Percentiles rank a stretch among this genome's conserved stretches.
Conservation (phyloP, 163 green algal genomes). For the Scenedesmus sp. region DNA sequence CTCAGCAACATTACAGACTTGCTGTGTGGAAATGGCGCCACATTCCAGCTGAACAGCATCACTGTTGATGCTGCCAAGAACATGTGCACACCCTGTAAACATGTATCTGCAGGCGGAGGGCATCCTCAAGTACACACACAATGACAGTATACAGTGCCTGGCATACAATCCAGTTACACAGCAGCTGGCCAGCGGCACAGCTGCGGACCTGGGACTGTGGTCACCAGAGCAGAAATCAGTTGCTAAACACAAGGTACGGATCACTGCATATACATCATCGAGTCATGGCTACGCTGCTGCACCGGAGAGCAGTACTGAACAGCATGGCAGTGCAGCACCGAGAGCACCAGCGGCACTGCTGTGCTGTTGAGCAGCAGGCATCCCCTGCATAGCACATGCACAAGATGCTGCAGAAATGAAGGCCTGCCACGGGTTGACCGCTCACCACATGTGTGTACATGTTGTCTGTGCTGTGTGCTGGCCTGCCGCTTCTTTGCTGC, state of each 20-base stretch:
- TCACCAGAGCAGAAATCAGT: slow-evolving; percentile 90
- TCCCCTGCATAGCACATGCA: not conserved
- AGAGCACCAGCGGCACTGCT: not conserved
- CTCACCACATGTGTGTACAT: not conserved
- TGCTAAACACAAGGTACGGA: slow-evolving; percentile 86
- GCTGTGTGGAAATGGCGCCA: too few species aligned
- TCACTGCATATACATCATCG: not conserved
- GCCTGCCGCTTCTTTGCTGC: not conserved
- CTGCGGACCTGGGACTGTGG: slow-evolving; percentile 88
- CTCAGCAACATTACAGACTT: not conserved
- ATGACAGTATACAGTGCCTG: slow-evolving; percentile 84
- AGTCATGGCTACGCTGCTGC: not conserved
- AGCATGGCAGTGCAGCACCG: not conserved
- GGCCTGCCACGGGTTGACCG: not conserved
- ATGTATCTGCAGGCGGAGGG: slow-evolving; percentile 74
- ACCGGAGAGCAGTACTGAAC: not conserved
- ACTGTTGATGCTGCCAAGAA: not conserved
- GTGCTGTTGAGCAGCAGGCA: not conserved
- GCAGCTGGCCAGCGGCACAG: slow-evolving; percentile 85
- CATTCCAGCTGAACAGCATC: not conserved
- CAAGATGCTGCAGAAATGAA: not conserved
- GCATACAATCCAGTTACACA: slow-evolving; percentile 88
- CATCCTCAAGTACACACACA: slow-evolving; percentile 91
- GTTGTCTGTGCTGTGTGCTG: too few species aligned
- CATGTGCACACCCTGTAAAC: not conserved